Base-by-base conservation (phyloP, 495 filamentous ascomycete genomes). In the Xylaria intraflava region DNA sequence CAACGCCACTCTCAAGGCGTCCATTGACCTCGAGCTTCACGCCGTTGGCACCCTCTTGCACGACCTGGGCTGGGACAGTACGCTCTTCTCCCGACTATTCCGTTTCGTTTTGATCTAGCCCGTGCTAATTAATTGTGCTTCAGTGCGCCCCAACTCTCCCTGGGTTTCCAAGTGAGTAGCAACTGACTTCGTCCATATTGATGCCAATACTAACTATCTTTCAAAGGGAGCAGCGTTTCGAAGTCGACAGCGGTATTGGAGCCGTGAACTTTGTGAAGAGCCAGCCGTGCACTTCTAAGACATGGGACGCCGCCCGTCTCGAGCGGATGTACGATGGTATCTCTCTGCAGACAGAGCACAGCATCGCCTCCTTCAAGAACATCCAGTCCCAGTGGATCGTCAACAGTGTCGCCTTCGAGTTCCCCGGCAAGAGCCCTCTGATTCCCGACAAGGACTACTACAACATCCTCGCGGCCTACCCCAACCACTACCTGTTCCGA, bases 291-390 rank as follows among this genome's bases (percentile, higher is more conserved):
- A 9, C 35, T 6, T 54, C 41, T 30, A 54, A 57, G 38, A 60
- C 55, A 31, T 74, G 69, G 69, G 64, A 64, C 54, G 59, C 59
- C 16, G 58, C 66, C 52, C 63, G 70, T n/a, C 56, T 69, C 11
- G 71, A 75, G 66, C 52, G 71, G 4, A 64, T 75, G 8, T 74
- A 59, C 56, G 72, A 76, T 46, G 61, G 60, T 30, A 69, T 75
- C 45, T 63, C 72, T 24, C 62, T 75, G 40, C 72, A 73, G 61
- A 67, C 68, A 33, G 65, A 65, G 55, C 53, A 60, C 24, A 62
- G 55, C 36, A 62, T 74, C 51, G 61, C 56, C 29, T 51, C 65
- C 55, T 68, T 64, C 60, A 76, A 75, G 59, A 50, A 50, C 36
- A 11, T 30, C 22, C 59, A 75, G 60, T 31, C 59, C 14, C 67